Base-by-base conservation (phyloP, 2,329 filamentous ascomycete genomes). In the Periglandula ipomoeae region DNA sequence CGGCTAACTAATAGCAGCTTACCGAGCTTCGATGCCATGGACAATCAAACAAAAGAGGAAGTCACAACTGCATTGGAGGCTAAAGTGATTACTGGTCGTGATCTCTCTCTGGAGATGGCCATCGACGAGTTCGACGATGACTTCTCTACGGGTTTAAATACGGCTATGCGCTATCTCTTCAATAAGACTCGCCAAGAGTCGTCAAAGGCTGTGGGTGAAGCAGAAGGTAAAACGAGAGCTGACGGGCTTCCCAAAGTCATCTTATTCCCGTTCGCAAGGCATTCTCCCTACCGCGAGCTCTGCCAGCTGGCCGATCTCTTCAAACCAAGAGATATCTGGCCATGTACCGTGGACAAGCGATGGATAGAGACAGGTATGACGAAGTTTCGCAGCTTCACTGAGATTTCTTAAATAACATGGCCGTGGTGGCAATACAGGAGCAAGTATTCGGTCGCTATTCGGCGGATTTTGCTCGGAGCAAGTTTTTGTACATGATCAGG, bases 211-310 rank as follows among this genome's bases (percentile, higher is more conserved):
- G 11, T 11, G 9, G 17, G 17, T 8, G 35, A 32, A 19, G n/a
- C 26, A 20, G 13, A 32, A 11, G n/a, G 27, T 5, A 30, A 17
- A 3, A 15, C 13, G 1, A 44, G 46, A 5, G 55, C n/a, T 30
- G 41, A 38, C 26, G 54, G 2, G 0, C 59, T 78, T 2, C 67
- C 74, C 0, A 67, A 57, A 11, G 59, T 59, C 0, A 78, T 83
- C 3, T 68, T 62, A 0, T 96, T 95, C 55, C 87, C 90, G 0
- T 96, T 90, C 60, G 91, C 91, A 0, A 79, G 91, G 1, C 91
- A 97, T 64, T 94, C 91, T 0, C 95, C 88, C 0, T 91, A 93
- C 52, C 70, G 73, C 0, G 91, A 96, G 61, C 75, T 95, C 3
- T 85, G 87, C 53, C 67, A 81, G 47, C 68, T 96, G 1, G 72